Evolutionary conservation across 306 rosid species (phyloP).

Genomic region (Medicago ruthenica): DNA sequence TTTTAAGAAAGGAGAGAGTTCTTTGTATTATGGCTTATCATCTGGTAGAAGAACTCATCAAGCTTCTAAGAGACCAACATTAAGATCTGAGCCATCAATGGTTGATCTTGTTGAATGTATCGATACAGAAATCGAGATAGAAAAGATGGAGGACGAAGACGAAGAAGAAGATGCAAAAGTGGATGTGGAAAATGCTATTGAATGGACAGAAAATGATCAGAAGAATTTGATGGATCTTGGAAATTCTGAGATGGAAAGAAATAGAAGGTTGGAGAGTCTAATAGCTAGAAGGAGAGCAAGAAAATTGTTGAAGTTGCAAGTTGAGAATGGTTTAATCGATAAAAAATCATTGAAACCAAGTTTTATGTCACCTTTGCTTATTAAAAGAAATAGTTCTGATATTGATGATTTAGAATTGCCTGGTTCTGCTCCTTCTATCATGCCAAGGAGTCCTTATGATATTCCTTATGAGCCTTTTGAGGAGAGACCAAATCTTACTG

Average conservation of each 20-base stretch:
- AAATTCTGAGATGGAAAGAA: conserved; percentile 80
- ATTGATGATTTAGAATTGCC: conserved; percentile 60
- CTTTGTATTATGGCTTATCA: conserved; percentile 31
- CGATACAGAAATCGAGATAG: conserved; percentile 26
- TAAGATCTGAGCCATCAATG: conserved; percentile 51
- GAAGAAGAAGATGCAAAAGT: conserved; percentile 51
- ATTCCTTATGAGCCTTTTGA: conserved; percentile 76
- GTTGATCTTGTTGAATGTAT: conserved; percentile 28
- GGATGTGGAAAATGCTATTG: conserved; percentile 60
- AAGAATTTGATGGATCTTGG: conserved; percentile 79
- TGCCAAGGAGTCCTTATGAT: conserved; percentile 72
- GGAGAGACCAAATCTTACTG: conserved; percentile 68
- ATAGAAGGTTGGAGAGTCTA: conserved; percentile 74
- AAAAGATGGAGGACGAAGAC: conserved; percentile 51
- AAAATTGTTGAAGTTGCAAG: conserved; percentile 46
- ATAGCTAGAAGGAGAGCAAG: conserved; percentile 76
- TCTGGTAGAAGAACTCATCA: conserved; percentile 13
- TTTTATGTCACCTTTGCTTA: conserved; percentile 54
- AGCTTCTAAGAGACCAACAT: conserved; percentile 12
- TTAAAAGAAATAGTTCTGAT: conserved; percentile 37
- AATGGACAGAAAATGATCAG: conserved; percentile 90
- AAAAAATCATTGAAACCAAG: conserved; percentile 25
- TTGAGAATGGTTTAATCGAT: conserved; percentile 48
- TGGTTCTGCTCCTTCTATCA: conserved; percentile 78
- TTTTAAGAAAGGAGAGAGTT: conserved; percentile 44